Evolutionary conservation across 2,329 filamentous ascomycete species (phyloP).

Genomic region (Sclerotinia trifoliorum): DNA sequence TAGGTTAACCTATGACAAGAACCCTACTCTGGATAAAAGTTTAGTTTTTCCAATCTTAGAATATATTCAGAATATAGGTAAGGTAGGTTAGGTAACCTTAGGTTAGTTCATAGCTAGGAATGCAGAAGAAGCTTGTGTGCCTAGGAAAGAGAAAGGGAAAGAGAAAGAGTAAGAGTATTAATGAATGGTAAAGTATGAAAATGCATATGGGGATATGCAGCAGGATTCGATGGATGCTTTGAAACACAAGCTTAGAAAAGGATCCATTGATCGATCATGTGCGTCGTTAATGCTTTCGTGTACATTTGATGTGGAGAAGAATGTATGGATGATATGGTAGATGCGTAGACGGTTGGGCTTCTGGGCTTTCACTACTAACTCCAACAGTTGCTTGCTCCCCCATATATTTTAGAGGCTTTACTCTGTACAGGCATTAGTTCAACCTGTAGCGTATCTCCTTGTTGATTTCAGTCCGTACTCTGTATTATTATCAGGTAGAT

Average conservation of each 20-base stretch:
- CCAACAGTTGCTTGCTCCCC: no score
- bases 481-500: background rate
- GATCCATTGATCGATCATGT: background rate
- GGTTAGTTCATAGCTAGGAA: no score
- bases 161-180: no score
- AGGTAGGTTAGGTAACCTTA: no score
- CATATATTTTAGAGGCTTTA: no score
- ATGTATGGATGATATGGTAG: background rate
- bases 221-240: background rate
- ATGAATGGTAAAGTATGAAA: no score
- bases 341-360: background rate
- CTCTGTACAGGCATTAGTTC: background rate
- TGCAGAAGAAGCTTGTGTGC: background rate
- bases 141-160: no score
- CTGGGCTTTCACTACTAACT: background rate
- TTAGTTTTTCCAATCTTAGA: no score
- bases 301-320: conserved; percentile 11
- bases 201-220: background rate
- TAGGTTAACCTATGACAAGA: no score
- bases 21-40: background rate
- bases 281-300: conserved; percentile 2
- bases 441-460: no score
- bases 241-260: background rate
- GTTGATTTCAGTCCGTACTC: background rate
- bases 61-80: background rate